phyloP scores from a whole-genome alignment of 805 yeast genomes.

The Candida sphagnicola region DNA sequence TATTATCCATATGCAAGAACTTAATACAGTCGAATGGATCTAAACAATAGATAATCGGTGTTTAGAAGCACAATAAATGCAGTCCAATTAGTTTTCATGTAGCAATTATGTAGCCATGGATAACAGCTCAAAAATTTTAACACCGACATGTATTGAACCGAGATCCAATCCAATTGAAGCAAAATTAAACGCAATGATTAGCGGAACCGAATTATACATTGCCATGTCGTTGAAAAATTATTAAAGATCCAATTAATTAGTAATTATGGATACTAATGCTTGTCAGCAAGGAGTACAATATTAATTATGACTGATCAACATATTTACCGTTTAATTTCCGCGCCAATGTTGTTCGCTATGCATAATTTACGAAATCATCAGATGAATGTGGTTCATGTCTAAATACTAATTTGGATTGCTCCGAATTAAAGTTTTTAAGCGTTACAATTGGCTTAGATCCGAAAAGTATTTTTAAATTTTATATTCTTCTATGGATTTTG shows the following conservation, averaged over 20 bases:
- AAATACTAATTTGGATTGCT: not conserved
- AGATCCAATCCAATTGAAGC: not conserved
- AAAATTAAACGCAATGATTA: no score
- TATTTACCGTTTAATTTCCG: no score
- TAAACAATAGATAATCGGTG: not conserved
- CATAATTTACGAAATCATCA: conserved; percentile 1
- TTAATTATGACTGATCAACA: no score
- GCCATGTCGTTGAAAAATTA: no score
- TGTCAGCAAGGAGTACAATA: no score
- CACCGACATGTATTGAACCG: not conserved
- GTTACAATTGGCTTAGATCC: not conserved
- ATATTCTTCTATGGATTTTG: no score
- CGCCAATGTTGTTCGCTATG: not conserved
- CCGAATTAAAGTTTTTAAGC: not conserved
- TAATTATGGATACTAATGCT: no score
- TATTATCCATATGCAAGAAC: no score
- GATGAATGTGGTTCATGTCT: not conserved
- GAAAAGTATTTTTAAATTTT: no score
- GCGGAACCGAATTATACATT: no score
- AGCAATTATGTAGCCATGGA: not conserved
- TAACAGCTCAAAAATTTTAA: not conserved
- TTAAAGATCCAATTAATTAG: no score
- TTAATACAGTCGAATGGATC: not conserved
- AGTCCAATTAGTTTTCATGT: no score
- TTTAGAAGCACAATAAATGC: not conserved